phyloP scores from a whole-genome alignment of 2,329 filamentous ascomycete genomes.

The Fusarium tricinctum region DNA sequence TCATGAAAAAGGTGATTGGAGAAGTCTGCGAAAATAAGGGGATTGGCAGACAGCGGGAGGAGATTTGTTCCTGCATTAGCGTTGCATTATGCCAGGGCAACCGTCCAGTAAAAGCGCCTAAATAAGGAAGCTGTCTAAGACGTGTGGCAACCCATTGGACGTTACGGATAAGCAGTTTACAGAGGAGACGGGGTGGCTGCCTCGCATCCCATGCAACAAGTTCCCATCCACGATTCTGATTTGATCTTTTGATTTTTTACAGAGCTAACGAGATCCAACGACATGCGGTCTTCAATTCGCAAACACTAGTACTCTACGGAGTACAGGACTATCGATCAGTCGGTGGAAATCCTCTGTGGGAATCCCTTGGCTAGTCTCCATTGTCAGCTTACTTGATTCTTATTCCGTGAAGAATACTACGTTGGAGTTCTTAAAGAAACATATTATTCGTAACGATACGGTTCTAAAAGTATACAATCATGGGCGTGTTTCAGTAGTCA shows the following conservation, averaged over 20 bases:
- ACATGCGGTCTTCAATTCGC: conserved; percentile 8
- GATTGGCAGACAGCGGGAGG: conserved; percentile 37
- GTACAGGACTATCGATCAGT: not conserved
- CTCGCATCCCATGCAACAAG: conserved; percentile 23
- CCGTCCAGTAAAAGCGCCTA: conserved; percentile 21
- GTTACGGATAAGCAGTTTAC: not conserved
- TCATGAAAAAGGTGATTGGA: conserved; percentile 18
- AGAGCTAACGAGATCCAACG: conserved; percentile 1
- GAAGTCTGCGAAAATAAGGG: conserved; percentile 16
- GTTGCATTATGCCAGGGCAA: conserved; percentile 38
- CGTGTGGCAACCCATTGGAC: conserved; percentile 16
- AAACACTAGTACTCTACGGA: not conserved
- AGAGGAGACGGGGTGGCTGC: conserved; percentile 15
- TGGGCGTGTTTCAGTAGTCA: too few species aligned
- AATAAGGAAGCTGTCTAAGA: conserved; percentile 22
- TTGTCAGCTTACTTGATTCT: not conserved
- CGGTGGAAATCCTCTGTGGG: not conserved
- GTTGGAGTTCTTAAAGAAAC: not conserved
- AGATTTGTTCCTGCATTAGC: conserved; percentile 51
- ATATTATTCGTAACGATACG: not conserved
- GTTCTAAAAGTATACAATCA: too few species aligned
- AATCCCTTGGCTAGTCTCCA: not conserved
- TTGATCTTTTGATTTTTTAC: conserved; percentile 9
- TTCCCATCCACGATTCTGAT: conserved; percentile 16
- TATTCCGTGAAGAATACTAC: not conserved